Evolutionary conservation across 306 rosid genomes (phyloP).

Genomic region (Fagus crenata): DNA sequence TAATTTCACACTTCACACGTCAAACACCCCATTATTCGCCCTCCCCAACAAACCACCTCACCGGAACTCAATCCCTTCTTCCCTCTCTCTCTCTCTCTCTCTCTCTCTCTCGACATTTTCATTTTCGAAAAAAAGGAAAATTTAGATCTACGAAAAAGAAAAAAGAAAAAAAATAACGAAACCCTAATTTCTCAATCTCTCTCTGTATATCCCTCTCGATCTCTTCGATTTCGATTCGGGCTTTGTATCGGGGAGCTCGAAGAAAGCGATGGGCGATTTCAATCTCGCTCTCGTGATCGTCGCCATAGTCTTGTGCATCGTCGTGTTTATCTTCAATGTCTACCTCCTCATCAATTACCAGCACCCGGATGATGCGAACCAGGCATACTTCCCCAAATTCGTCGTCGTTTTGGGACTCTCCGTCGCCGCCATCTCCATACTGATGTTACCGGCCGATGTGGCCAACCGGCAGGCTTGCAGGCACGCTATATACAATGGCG

Average conservation of each 20-base stretch:
- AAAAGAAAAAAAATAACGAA: not conserved
- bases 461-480: conserved; percentile 96
- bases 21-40: conserved; percentile 25
- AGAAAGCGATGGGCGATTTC: conserved; percentile 65
- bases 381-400: conserved; percentile 94
- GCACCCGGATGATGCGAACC: conserved; percentile 93
- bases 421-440: conserved; percentile 82
- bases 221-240: conserved; percentile 34
- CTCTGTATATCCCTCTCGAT: conserved; percentile 11
- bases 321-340: conserved; percentile 82
- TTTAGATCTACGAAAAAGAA: conserved; percentile 23
- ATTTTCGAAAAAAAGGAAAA: not conserved
- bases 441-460: conserved; percentile 97
- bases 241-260: conserved; percentile 33
- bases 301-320: conserved; percentile 70
- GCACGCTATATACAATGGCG: conserved; percentile 85
- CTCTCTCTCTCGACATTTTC: too few relatives aligned
- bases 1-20: conserved; percentile 6
- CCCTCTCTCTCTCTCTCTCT: not conserved
- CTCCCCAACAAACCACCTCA: conserved; percentile 25
- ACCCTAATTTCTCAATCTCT: conserved; percentile 25
- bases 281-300: conserved; percentile 77
- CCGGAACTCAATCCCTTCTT: conserved; percentile 31
- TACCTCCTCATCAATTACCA: conserved; percentile 90
- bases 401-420: conserved; percentile 94